Percentiles rank a stretch among this genome's conserved stretches.
phyloP scores from a whole-genome alignment of 1,284 basidiomycete species.

The Clitocybe nebularis region DNA sequence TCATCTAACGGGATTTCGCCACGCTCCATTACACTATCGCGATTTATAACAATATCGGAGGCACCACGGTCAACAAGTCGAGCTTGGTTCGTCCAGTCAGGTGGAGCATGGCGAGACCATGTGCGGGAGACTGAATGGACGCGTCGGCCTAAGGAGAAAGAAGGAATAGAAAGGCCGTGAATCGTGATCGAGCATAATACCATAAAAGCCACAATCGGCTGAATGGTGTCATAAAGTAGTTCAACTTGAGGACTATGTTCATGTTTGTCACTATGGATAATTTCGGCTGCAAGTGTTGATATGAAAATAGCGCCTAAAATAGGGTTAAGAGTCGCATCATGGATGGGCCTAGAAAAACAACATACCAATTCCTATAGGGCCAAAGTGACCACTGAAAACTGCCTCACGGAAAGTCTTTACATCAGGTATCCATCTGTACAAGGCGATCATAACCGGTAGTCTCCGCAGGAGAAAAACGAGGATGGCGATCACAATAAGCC shows the following conservation, averaged over 20 bases:
- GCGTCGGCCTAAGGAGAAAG: slow-evolving; percentile 85
- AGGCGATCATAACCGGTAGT: slow-evolving; percentile 76
- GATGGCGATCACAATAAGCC: slow-evolving; percentile 79
- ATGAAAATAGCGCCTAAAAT: slow-evolving; percentile 81
- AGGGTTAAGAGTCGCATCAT: slow-evolving; percentile 4
- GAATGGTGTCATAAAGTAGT: slow-evolving; percentile 70
- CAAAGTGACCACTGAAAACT: slow-evolving; percentile 88
- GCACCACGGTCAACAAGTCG: slow-evolving; percentile 56
- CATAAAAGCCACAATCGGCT: slow-evolving; percentile 90
- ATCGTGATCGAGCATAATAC: slow-evolving; percentile 84
- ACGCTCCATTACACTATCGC: slow-evolving; percentile 56
- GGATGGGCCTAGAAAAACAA: slow-evolving; percentile 14
- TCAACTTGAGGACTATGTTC: slow-evolving; percentile 60
- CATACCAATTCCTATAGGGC: slow-evolving; percentile 84
- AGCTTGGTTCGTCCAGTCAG: slow-evolving; percentile 74
- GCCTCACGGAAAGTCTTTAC: slow-evolving; percentile 89
- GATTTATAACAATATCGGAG: slow-evolving; percentile 80
- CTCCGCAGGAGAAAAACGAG: slow-evolving; percentile 77
- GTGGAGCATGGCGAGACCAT: slow-evolving; percentile 54
- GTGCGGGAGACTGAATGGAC: slow-evolving; percentile 88
- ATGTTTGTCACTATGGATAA: slow-evolving; percentile 54
- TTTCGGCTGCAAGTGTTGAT: slow-evolving; percentile 75
- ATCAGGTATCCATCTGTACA: slow-evolving; percentile 91
- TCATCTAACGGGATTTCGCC: slow-evolving; percentile 38
- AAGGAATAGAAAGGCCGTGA: slow-evolving; percentile 90